A percentile compares a stretch with the other conserved stretches of the same genome.
phyloP scores from a whole-genome alignment of 768 basidiomycete species.

The Termitomyces sp. region DNA sequence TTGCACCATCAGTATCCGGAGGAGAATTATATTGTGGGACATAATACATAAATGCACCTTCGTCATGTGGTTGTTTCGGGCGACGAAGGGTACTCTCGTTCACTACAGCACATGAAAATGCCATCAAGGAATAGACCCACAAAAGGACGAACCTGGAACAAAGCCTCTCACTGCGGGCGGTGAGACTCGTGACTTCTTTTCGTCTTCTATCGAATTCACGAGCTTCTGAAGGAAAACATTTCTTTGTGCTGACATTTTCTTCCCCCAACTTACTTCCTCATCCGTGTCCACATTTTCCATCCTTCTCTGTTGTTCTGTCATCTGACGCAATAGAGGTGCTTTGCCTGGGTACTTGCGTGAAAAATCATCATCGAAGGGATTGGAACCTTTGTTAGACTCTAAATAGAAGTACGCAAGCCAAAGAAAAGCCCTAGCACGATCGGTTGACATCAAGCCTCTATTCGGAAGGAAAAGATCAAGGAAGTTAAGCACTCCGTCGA shows the following conservation, averaged over 20 bases:
- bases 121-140: background rate
- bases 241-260: conserved; percentile 64
- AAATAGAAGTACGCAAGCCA: conserved; percentile 83
- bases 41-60: conserved; percentile 43
- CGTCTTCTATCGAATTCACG: conserved; percentile 47
- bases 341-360: conserved; percentile 51
- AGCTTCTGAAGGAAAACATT: conserved; percentile 68
- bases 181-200: conserved; percentile 40
- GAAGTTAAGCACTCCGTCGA: conserved; percentile 69
- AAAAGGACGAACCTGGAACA: conserved; percentile 32
- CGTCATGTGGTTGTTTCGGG: conserved; percentile 32
- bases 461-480: conserved; percentile 78
- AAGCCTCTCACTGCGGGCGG: conserved; percentile 29
- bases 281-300: conserved; percentile 73
- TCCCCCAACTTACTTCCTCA: conserved; percentile 77
- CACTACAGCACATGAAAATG: conserved; percentile 13
- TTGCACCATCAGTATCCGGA: conserved; percentile 13
- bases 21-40: conserved; percentile 35
- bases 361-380: conserved; percentile 72
- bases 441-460: conserved; percentile 59
- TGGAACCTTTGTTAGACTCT: conserved; percentile 55
- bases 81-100: conserved; percentile 26
- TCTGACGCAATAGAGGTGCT: conserved; percentile 52
- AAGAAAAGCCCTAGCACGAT: conserved; percentile 75
- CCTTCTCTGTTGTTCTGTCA: conserved; percentile 48